Evolutionary conservation across 2,329 filamentous ascomycete species (phyloP).

Genomic region (Epichloe uncinata): DNA sequence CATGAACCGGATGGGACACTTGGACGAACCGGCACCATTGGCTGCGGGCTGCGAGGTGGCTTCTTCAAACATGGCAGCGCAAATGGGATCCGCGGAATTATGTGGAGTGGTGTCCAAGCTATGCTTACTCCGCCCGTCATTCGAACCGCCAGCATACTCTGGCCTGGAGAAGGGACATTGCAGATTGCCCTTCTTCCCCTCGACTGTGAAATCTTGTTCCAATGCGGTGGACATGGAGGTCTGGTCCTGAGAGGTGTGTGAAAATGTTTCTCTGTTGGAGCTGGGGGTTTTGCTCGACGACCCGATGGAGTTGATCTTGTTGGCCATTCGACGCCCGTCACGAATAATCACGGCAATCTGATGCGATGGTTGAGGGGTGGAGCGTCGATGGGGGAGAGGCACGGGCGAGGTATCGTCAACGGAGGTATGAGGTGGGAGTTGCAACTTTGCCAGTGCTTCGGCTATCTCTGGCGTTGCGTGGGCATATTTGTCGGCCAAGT

Average conservation of each 20-base stretch:
- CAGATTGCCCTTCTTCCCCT: conserved; percentile 61
- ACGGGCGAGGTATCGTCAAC: conserved; percentile 37
- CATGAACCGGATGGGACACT: conserved; percentile 86
- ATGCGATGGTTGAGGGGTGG: conserved; percentile 27
- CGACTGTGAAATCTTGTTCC: conserved; percentile 83
- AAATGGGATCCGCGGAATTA: conserved; percentile 45
- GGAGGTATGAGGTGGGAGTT: conserved; percentile 42
- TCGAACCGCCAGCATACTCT: conserved; percentile 20
- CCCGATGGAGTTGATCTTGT: conserved; percentile 33
- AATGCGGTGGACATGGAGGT: conserved; percentile 53
- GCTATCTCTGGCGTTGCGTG: conserved; percentile 51
- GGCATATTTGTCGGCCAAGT: conserved; percentile 55
- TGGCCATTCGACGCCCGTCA: conserved; percentile 47
- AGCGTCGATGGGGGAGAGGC: conserved; percentile 38
- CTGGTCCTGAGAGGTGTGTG: conserved; percentile 29
- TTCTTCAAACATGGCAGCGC: conserved; percentile 50
- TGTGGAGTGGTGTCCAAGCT: conserved; percentile 30
- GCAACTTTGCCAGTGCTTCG: conserved; percentile 52
- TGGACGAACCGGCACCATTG: conserved; percentile 39
- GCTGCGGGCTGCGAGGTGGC: conserved; percentile 38
- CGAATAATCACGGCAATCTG: conserved; percentile 50
- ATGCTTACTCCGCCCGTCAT: conserved; percentile 9
- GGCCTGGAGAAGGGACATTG: conserved; percentile 63
- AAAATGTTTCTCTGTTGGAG: conserved; percentile 35
- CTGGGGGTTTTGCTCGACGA: conserved; percentile 37